Base-by-base conservation (phyloP, 768 basidiomycete species). In the Mycena maculata region DNA sequence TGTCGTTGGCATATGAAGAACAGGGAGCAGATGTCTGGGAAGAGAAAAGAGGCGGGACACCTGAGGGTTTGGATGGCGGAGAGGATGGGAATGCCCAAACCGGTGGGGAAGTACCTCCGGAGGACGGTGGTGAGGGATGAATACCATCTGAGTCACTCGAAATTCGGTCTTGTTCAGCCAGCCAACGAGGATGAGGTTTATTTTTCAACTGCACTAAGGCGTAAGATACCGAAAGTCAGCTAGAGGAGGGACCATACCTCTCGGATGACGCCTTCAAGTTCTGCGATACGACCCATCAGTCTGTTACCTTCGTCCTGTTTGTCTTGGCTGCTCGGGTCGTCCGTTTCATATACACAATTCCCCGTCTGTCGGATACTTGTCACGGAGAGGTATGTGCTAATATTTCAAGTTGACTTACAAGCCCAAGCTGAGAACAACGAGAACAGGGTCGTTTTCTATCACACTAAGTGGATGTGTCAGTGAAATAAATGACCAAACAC, bases 281-380 rank as follows among this genome's bases (percentile, higher is more conserved):
- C 88, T 31, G 87, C 87, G 15, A 89, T 85, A 28, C 88, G 83
- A 42, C 81, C 79, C 54, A 86, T 84, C 22, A 89, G 79, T n/a
- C 83, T 82, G 23, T 81, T 79, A 30, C 81, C 75, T 67, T 89
- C 86, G 60, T 85, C 84, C 28, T 77, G 78, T 27, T 74, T 72
- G 22, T 71, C 79, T 74, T 81, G 78, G 67, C 82, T 77, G 59
- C 72, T 79, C 25, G 83, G 83, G 61, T 86, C 87, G 65, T 88
- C 87, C 9, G 88, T 83, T 73, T 89, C 87, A 70, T 89, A 89
- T 8, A 89, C 87, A 62, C 88, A 89, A 8, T 87, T 80, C 1
- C 87, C 87, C n/a, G 86, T 87, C 85, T 87, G 31, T 65, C 31
- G 15, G 16, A 15, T 39, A 5, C n/a, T 33, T 36, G 53, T 63